Base-by-base conservation (phyloP, 2,329 filamentous ascomycete species). In the Amauroascus niger region DNA sequence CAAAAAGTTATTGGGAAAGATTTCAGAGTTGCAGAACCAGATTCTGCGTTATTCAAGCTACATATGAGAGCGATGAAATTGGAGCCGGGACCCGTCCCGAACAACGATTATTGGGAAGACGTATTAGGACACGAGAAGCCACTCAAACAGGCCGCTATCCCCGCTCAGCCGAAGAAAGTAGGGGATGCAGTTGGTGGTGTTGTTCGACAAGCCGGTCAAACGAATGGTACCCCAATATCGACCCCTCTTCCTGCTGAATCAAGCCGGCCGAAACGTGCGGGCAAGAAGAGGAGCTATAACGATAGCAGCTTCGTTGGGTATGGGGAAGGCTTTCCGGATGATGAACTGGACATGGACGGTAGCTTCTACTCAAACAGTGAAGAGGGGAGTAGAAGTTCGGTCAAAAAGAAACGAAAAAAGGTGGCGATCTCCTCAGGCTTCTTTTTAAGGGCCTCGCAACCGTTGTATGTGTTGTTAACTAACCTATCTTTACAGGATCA, bases 291-390 rank as follows among this genome's bases (percentile, higher is more conserved):
- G 45, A 66, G 67, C 60, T 77, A 77, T 59, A 72, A 74, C 59
- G 74, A 77, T 45, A 71, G 72, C 57, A 76, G 73, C 60, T 77
- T 75, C 62, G 72, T 73, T 52, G 74, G 74, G 1, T 76, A 77
- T 57, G 74, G 72, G 50, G 73, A 76, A 67, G 74, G 74, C 18
- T 76, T 68, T 61, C 69, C 71, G 22, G 74, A 77, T 62, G 72
- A 74, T 54, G 74, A 76, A 55, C 68, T 69, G 46, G 72, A 73
- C 22, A 40, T 56, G 33, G 63, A 60, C 22, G 62, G 61, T 28
- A 68, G 65, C 33, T 68, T 72, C 44, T 72, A 73, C 57, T 74
- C 72, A 43, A 73, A 72, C 52, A 63, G 67, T 55, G 71, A 71
- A 55, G 71, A 68, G 44, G 63, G 63, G 7, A 59, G 63, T 26